Evolutionary conservation across 2,329 filamentous ascomycete species (phyloP), one percentile per base, ranked within the genome.

Genomic region (Sarocladium strictum): DNA sequence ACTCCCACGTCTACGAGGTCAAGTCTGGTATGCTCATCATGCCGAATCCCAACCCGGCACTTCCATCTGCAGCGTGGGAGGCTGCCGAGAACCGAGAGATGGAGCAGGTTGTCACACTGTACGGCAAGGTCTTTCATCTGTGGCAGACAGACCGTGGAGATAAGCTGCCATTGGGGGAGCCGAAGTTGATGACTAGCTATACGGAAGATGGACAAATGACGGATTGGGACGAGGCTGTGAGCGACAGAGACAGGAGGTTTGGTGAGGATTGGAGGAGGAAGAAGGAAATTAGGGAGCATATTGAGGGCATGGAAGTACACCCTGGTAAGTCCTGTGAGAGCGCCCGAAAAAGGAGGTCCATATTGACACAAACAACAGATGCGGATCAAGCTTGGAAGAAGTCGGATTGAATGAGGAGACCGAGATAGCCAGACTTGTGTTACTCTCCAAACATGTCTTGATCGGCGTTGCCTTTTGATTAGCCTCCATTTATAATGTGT

Each of bases 121-220:
- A 95, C 64, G 90, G 90, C 10, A 96, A 96, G 66, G 83, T 86
- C 1, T 94, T 87, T 67, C 90, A 96, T 66, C 75, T 94, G 40
- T 96, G 91, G 90, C 89, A 95, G 76, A 82, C 86, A 15, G 90
- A 95, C 69, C 75, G 80, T 5, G 89, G 89, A 0, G 83, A 93
- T 63, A 64, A 65, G 56, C 57, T 82, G 27, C 79, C 79, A 0
- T 60, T 82, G 2, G 79, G 79, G 0, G 69, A 74, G 58, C 79
- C 79, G 9, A 72, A 76, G 61, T 67, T 82, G 6, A 81, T 81
- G 79, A 79, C 73, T 11, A 80, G 77, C 61, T 77, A 75, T 56
- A 79, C 75, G 2, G 69, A 64, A 1, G 68, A 73, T n/a, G 72
- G 71, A 0, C 78, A 81, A 61, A 64, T 80, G 27, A 19, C 33